Evolutionary conservation across 192 early-diverging fungal genomes (phyloP).

Genomic region (Podila minutissima): DNA sequence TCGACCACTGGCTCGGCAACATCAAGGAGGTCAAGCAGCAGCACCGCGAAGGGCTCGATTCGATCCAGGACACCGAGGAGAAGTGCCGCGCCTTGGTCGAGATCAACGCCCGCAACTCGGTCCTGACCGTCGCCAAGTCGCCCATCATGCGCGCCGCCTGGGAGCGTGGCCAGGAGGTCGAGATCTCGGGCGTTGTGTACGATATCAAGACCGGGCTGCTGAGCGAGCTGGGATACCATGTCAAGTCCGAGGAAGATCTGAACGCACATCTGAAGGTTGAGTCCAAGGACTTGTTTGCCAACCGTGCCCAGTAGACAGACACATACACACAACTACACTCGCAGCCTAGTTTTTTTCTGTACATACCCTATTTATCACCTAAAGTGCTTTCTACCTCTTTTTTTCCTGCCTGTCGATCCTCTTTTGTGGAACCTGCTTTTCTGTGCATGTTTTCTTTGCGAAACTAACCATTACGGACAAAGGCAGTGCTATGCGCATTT

Average conservation of each 20-base stretch:
- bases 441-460: no score
- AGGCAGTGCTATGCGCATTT: no score
- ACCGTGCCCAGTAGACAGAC: constrained; percentile 1
- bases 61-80: constrained; percentile 48
- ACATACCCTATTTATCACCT: no score
- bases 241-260: constrained; percentile 20
- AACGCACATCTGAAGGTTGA: constrained; percentile 20
- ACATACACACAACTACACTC: no score
- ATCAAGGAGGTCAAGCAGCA: constrained; percentile 84
- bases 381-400: no score
- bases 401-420: no score
- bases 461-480: no score
- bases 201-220: constrained; percentile 67
- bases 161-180: constrained; percentile 74
- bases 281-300: constrained; percentile 23
- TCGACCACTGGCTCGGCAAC: constrained; percentile 91
- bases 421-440: no score
- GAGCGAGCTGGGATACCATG: constrained; percentile 39
- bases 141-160: constrained; percentile 86
- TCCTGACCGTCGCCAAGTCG: constrained; percentile 74
- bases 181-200: constrained; percentile 74
- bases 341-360: no score
- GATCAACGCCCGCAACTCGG: constrained; percentile 81
- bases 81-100: constrained; percentile 65
- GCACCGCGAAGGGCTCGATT: constrained; percentile 41